These are phyloP conservation scores for Sphenostylis stenocarpa DNA, from an alignment of 306 rosid species.

Conservation along the genomic window DNA sequence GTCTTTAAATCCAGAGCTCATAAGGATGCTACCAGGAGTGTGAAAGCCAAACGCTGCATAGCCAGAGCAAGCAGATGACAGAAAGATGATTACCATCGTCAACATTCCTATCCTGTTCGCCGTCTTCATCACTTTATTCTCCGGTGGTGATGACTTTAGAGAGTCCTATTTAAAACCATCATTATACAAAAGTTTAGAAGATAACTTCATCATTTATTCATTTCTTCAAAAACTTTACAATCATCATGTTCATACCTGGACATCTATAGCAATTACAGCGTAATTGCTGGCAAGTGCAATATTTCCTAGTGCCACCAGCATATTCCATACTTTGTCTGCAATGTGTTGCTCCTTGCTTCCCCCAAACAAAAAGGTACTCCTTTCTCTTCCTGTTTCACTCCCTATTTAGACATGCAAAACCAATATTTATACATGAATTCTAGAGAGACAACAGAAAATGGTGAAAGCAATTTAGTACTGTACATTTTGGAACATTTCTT, in stretches of 20 bases:
- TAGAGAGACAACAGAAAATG: no score
- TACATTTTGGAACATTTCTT: no score
- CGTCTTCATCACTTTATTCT: constrained; percentile 67
- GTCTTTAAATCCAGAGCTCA: not conserved
- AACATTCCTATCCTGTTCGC: constrained; percentile 44
- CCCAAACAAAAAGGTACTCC: constrained; percentile 30
- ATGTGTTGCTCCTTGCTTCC: not conserved
- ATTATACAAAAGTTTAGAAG: no score
- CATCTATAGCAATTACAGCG: constrained; percentile 38
- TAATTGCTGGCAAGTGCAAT: constrained; percentile 49
- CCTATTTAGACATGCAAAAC: no score
- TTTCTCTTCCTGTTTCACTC: constrained; percentile 35
- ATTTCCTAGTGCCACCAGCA: constrained; percentile 49
- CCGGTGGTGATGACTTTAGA: constrained; percentile 58
- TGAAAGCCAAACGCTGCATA: constrained; percentile 62
- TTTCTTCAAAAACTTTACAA: no score
- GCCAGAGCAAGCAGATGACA: constrained; percentile 45
- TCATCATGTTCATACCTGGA: constrained; percentile 44
- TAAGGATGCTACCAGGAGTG: not conserved
- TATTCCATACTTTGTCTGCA: constrained; percentile 33
- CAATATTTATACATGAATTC: no score
- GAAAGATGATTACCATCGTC: constrained; percentile 50
- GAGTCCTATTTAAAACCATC: constrained; percentile 61
- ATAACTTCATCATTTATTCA: no score
- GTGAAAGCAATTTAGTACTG: no score